These are phyloP conservation scores for Phytopythium chamaehyphon DNA, from an alignment of 352 stramenopile genomes.

Conservation along the genomic window DNA sequence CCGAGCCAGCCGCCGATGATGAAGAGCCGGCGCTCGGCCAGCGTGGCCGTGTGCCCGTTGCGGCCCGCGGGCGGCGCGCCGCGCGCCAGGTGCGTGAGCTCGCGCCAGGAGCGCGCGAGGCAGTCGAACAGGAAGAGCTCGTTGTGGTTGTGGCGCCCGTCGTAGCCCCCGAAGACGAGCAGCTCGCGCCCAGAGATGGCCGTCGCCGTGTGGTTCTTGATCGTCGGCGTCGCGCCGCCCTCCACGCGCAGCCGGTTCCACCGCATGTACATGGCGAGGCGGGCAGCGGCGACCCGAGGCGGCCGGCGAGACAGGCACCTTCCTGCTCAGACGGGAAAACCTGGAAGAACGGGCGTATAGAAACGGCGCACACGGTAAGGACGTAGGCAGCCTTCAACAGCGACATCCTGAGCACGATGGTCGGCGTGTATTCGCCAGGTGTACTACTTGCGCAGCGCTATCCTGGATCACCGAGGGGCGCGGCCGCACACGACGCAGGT, in stretches of 20 bases:
- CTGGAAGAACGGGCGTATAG: no score
- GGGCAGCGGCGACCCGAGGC: not conserved
- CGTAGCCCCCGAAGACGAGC: slow-evolving; percentile 93
- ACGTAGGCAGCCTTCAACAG: no score
- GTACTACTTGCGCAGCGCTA: no score
- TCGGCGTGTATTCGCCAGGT: no score
- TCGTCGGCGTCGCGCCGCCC: slow-evolving; percentile 40
- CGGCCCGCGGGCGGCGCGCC: slow-evolving; percentile 72
- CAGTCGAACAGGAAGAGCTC: slow-evolving; percentile 88
- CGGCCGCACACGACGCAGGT: slow-evolving; percentile 77
- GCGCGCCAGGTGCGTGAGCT: slow-evolving; percentile 35
- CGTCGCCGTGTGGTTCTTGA: slow-evolving; percentile 88
- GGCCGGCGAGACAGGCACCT: no score
- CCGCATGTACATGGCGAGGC: slow-evolving; percentile 47
- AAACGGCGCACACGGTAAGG: no score
- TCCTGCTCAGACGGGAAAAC: no score
- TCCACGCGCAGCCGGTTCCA: slow-evolving; percentile 53
- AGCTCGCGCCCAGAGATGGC: slow-evolving; percentile 50
- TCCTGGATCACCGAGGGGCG: slow-evolving; percentile 27
- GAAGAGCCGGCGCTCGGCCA: slow-evolving; percentile 88
- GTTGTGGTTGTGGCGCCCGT: slow-evolving; percentile 94
- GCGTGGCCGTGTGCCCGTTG: slow-evolving; percentile 95
- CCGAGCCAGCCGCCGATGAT: slow-evolving; percentile 95
- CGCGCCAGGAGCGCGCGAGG: slow-evolving; percentile 66
- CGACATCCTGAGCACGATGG: no score